phyloP scores from a whole-genome alignment of 2,329 filamentous ascomycete species.

The Xylariaceae sp. region DNA sequence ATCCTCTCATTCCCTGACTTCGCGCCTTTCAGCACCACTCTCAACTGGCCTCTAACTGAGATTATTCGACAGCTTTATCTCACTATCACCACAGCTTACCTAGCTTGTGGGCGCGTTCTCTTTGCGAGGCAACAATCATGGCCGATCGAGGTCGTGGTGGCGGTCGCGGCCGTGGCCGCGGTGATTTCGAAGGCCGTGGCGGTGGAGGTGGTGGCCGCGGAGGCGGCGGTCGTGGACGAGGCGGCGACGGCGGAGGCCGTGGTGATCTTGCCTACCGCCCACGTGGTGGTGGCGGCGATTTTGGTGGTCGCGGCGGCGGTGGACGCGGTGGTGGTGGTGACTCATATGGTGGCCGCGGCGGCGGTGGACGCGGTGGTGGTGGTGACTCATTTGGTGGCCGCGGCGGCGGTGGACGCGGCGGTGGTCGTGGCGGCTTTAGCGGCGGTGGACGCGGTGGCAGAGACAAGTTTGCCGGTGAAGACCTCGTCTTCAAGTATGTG shows the following conservation, averaged over 20 bases:
- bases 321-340: neutral
- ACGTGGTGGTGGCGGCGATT: constrained; percentile 5
- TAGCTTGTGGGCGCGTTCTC: neutral
- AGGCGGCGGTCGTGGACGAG: neutral
- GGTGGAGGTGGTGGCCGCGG: constrained; percentile 16
- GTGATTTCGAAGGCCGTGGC: constrained; percentile 17
- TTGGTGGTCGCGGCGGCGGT: neutral
- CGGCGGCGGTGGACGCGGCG: constrained; percentile 13
- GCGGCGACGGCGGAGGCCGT: neutral
- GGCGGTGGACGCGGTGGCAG: constrained; percentile 13
- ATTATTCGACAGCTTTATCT: neutral
- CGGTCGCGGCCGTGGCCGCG: constrained; percentile 15
- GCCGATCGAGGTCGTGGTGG: constrained; percentile 14
- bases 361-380: neutral
- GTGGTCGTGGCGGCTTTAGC: constrained; percentile 8
- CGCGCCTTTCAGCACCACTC: neutral
- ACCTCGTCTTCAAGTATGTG: constrained; percentile 32
- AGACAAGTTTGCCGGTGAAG: constrained; percentile 25
- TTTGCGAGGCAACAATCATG: no score
- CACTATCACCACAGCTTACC: neutral
- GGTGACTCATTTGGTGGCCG: neutral
- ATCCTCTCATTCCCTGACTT: neutral
- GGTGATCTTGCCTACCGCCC: neutral
- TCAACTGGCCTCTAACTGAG: neutral
- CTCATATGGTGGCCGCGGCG: constrained; percentile 20